phyloP scores from a whole-genome alignment of 495 filamentous ascomycete species.

The Diplogelasinospora grovesii region DNA sequence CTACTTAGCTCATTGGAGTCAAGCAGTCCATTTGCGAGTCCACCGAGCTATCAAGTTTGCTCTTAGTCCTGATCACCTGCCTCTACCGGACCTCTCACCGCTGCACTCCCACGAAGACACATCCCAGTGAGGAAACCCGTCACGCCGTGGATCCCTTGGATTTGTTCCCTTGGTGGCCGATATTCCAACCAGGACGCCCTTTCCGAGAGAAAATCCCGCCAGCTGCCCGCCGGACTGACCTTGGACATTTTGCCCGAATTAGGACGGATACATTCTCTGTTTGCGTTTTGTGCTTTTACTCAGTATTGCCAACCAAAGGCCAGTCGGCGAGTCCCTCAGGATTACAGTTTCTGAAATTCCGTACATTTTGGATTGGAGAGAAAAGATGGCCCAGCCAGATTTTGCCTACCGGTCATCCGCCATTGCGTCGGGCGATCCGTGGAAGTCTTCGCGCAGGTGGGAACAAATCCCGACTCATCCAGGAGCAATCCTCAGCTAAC shows the following conservation, averaged over 20 bases:
- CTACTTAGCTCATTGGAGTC: neutral
- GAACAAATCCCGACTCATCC: conserved; percentile 27
- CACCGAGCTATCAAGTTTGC: conserved; percentile 15
- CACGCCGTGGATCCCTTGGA: conserved; percentile 26
- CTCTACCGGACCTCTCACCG: conserved; percentile 13
- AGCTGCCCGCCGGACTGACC: conserved; percentile 15
- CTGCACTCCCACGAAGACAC: conserved; percentile 17
- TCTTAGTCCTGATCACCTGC: conserved; percentile 11
- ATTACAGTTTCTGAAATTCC: conserved; percentile 10
- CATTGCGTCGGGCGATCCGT: conserved; percentile 37
- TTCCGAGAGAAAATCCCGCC: conserved; percentile 28
- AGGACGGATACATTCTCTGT: conserved; percentile 11
- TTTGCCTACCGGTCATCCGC: conserved; percentile 34
- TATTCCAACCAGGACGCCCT: too few relatives aligned
- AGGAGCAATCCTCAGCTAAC: conserved; percentile 31
- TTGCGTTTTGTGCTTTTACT: conserved; percentile 17
- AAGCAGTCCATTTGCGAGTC: conserved; percentile 13
- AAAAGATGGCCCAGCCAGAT: conserved; percentile 35
- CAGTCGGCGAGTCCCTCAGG: conserved; percentile 5
- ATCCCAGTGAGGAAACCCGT: conserved; percentile 27
- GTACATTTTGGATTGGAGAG: conserved; percentile 7
- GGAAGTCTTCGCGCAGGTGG: conserved; percentile 43
- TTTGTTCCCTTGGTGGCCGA: conserved; percentile 22
- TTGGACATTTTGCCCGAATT: too few relatives aligned
- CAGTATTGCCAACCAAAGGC: conserved; percentile 9